phyloP scores from a whole-genome alignment of 2,329 filamentous ascomycete genomes.

The Pestalotiopsis sp. region DNA sequence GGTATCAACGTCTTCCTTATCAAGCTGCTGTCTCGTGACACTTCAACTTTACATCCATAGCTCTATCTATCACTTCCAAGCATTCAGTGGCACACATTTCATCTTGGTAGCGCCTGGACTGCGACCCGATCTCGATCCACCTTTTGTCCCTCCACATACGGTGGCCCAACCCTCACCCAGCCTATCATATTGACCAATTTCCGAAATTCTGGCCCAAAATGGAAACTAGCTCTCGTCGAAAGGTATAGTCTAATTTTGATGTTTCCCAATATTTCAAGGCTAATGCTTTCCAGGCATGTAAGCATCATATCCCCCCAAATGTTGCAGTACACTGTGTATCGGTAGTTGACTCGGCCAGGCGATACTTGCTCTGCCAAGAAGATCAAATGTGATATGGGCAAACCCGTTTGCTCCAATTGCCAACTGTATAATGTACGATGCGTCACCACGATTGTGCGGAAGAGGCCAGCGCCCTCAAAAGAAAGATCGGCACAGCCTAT shows the following conservation, averaged over 20 bases:
- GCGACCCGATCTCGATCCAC: too few relatives aligned
- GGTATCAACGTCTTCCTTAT: not conserved
- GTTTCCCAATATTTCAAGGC: not conserved
- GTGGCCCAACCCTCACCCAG: too few relatives aligned
- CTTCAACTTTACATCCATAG: too few relatives aligned
- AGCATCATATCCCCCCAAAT: not conserved
- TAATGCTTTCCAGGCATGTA: constrained; percentile 6
- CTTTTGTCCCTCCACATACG: too few relatives aligned
- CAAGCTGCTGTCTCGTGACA: not conserved
- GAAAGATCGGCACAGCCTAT: constrained; percentile 5
- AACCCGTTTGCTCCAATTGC: constrained; percentile 47
- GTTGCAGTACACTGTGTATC: not conserved
- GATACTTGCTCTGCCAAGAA: constrained; percentile 49
- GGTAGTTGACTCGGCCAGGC: constrained; percentile 23
- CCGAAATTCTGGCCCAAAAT: not conserved
- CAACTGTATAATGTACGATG: constrained; percentile 44
- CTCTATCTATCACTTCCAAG: too few relatives aligned
- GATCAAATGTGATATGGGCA: constrained; percentile 48
- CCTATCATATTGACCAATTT: not conserved
- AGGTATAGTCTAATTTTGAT: not conserved
- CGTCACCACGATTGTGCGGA: constrained; percentile 31
- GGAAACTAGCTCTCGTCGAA: constrained; percentile 13
- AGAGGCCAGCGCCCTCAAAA: constrained; percentile 22
- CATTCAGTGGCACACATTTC: too few relatives aligned
- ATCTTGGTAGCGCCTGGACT: too few relatives aligned